phyloP scores from a whole-genome alignment of 2,329 filamentous ascomycete species.

The Macrophomina pseudophaseolina region DNA sequence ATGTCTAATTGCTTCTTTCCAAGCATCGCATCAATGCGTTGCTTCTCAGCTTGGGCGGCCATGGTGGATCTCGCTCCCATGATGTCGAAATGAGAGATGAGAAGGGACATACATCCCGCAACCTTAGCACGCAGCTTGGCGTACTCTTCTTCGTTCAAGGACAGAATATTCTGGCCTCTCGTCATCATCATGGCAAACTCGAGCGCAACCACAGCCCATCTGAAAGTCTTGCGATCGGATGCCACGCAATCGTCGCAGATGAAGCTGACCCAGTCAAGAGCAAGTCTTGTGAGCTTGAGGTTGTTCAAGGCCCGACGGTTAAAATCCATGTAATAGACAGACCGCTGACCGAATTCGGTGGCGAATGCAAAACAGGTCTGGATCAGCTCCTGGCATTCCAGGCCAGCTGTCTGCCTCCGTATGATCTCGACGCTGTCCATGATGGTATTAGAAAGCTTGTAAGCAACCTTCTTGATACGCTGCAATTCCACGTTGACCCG shows the following conservation, averaged over 20 bases:
- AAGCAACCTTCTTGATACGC: conserved; percentile 93
- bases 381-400: conserved; percentile 92
- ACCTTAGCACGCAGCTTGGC: conserved; percentile 82
- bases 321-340: conserved; percentile 92
- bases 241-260: conserved; percentile 96
- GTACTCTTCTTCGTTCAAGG: conserved; percentile 87
- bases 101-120: conserved; percentile 92
- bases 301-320: conserved; percentile 97
- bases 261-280: conserved; percentile 96
- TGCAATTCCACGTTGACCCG: conserved; percentile 90
- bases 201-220: conserved; percentile 93
- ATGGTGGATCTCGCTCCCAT: conserved; percentile 95
- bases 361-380: conserved; percentile 98
- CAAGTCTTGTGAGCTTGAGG: conserved; percentile 88
- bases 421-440: conserved; percentile 98
- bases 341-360: conserved; percentile 97
- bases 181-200: conserved; percentile 99
- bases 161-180: conserved; percentile 88
- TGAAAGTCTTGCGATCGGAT: conserved; percentile 92
- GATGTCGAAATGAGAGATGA: conserved; percentile 99
- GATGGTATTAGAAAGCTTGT: conserved; percentile 95
- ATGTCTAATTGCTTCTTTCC: conserved; percentile 80
- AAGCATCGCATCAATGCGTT: conserved; percentile 79
- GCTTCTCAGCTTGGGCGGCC: conserved; percentile 91
- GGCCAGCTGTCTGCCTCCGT: conserved; percentile 78